Evolutionary conservation across 768 basidiomycete genomes (phyloP).

Genomic region (Amanita subjunquillea): DNA sequence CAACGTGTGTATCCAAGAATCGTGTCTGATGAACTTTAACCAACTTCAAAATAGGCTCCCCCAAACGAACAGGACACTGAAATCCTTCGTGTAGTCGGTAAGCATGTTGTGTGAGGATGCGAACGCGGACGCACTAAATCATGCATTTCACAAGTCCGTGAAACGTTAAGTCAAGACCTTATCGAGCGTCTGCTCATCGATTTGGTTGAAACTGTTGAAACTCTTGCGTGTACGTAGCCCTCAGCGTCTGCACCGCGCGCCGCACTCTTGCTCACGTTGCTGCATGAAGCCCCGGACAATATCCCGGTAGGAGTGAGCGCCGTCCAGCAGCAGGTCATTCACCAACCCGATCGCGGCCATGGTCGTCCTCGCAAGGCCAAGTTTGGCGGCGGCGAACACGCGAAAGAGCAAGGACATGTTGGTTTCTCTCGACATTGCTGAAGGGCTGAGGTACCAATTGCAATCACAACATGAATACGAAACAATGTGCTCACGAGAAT

Average conservation of each 20-base stretch:
- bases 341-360: constrained; percentile 29
- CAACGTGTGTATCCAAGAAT: constrained; percentile 17
- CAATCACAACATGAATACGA: background rate
- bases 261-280: background rate
- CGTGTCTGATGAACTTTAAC: background rate
- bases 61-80: constrained; percentile 40
- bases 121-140: constrained; percentile 11
- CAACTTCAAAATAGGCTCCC: constrained; percentile 25
- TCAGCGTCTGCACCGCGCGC: background rate
- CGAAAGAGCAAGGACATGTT: constrained; percentile 16
- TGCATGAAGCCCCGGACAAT: constrained; percentile 13
- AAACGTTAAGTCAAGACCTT: constrained; percentile 43
- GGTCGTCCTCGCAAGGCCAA: constrained; percentile 30
- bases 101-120: constrained; percentile 6
- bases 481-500: background rate
- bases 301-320: constrained; percentile 15
- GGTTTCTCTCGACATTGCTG: constrained; percentile 32
- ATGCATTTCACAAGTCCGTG: constrained; percentile 29
- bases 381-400: constrained; percentile 20
- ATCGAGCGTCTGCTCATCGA: constrained; percentile 41
- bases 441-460: constrained; percentile 2
- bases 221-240: constrained; percentile 29
- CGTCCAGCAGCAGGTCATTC: constrained; percentile 10
- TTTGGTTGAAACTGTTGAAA: constrained; percentile 36
- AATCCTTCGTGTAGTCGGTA: constrained; percentile 49